These are phyloP conservation scores for Phytopythium oedochilum DNA, from an alignment of 352 stramenopile species.

Conservation along the genomic window DNA sequence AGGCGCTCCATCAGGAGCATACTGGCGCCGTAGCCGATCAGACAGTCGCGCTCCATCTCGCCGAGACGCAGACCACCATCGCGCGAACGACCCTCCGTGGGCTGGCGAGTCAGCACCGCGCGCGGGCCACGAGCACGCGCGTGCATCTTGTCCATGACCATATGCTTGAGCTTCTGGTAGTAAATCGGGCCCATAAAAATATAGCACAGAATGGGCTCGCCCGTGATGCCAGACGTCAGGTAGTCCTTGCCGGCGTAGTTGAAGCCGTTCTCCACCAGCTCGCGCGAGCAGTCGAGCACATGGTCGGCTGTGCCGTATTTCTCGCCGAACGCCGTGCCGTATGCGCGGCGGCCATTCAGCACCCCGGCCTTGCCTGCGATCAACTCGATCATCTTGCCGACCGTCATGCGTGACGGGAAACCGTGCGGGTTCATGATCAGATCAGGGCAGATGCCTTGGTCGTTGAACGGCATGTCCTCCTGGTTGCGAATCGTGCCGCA, in stretches of 20 bases:
- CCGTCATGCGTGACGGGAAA: constrained; percentile 99
- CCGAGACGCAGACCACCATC: constrained; percentile 98
- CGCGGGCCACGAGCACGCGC: constrained; percentile 93
- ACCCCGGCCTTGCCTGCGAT: constrained; percentile 98
- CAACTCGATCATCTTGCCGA: constrained; percentile 99
- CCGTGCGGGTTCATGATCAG: constrained; percentile 99
- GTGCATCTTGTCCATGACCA: constrained; percentile 99
- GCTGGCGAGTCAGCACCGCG: constrained; percentile 97
- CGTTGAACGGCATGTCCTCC: constrained; percentile 99
- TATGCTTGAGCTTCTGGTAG: constrained; percentile 99
- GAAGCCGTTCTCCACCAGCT: constrained; percentile 96
- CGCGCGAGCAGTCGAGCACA: constrained; percentile 87
- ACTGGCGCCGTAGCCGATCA: constrained; percentile 99
- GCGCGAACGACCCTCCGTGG: constrained; percentile 97
- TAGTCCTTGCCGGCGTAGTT: constrained; percentile 99
- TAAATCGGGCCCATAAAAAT: constrained; percentile 99
- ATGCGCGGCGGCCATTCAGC: constrained; percentile 94
- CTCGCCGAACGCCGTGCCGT: constrained; percentile 99
- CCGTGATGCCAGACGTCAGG: constrained; percentile 92
- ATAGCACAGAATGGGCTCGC: constrained; percentile 97
- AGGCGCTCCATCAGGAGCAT: constrained; percentile 99
- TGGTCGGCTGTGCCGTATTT: constrained; percentile 96
- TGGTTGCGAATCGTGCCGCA: constrained; percentile 94
- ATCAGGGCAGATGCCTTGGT: constrained; percentile 97
- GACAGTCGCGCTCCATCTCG: constrained; percentile 99